Conservation (phyloP, 2,329 filamentous ascomycete species). For the Arthroderma uncinatum region DNA sequence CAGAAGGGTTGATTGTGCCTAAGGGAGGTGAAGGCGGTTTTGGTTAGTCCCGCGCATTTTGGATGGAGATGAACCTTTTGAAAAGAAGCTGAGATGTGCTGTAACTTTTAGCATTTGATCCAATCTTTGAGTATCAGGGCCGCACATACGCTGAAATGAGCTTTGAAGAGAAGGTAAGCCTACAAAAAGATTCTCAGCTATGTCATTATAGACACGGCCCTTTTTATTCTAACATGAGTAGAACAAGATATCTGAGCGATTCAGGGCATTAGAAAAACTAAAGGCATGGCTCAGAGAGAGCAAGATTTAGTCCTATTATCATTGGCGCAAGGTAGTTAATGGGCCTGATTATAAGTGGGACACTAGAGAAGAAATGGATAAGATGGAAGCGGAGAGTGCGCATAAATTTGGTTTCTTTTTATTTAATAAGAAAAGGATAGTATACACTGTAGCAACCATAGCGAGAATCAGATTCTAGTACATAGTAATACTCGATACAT, state of each 20-base stretch:
- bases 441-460: background rate
- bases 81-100: slow-evolving; percentile 6
- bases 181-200: too few relatives aligned
- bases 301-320: background rate
- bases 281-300: slow-evolving; percentile 60
- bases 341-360: too few relatives aligned
- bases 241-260: slow-evolving; percentile 88
- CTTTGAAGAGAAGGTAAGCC: slow-evolving; percentile 68
- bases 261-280: slow-evolving; percentile 74
- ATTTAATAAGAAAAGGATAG: background rate
- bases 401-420: background rate
- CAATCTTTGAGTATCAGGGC: slow-evolving; percentile 87
- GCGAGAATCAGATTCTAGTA: too few relatives aligned
- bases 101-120: slow-evolving; percentile 68
- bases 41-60: slow-evolving; percentile 45
- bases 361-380: background rate
- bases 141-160: slow-evolving; percentile 96
- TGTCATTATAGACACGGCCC: too few relatives aligned
- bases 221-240: slow-evolving; percentile 13
- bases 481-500: background rate
- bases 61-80: background rate
- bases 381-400: background rate
- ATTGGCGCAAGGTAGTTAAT: background rate
- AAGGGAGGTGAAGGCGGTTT: slow-evolving; percentile 70
- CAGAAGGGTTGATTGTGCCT: slow-evolving; percentile 73